A percentile compares a stretch with the other conserved stretches of the same genome.
phyloP scores from a whole-genome alignment of 1,284 basidiomycete species.

The Butyriboletus appendiculatus region DNA sequence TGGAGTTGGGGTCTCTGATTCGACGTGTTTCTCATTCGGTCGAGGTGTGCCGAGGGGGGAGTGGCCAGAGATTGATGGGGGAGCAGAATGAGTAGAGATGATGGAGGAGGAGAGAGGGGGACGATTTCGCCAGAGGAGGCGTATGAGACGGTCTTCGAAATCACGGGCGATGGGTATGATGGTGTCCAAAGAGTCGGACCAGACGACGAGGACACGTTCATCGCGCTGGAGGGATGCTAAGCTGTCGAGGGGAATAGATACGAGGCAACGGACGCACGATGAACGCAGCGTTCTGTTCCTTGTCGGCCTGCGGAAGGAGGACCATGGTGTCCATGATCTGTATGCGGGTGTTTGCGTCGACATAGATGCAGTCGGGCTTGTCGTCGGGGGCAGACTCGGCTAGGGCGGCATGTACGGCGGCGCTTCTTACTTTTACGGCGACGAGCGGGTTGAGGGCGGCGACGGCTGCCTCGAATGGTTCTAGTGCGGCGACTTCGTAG shows the following conservation, averaged over 20 bases:
- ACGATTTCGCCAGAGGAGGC: conserved; percentile 66
- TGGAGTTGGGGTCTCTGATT: conserved; percentile 6
- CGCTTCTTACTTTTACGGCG: conserved; percentile 78
- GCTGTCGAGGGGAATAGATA: not conserved
- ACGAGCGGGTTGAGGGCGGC: conserved; percentile 76
- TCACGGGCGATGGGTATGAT: conserved; percentile 73
- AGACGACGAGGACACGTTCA: conserved; percentile 75
- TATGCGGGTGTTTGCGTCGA: conserved; percentile 70
- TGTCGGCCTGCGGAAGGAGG: conserved; percentile 73
- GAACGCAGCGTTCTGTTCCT: conserved; percentile 85
- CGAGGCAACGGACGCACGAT: conserved; percentile 49
- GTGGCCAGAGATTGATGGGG: conserved; percentile 32
- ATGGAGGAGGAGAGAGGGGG: conserved; percentile 23
- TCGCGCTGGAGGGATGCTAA: conserved; percentile 51
- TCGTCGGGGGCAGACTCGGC: conserved; percentile 50
- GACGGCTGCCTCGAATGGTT: conserved; percentile 73
- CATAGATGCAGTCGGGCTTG: conserved; percentile 52
- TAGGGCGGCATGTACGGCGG: conserved; percentile 78
- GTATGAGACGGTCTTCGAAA: conserved; percentile 80
- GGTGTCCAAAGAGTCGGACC: conserved; percentile 72
- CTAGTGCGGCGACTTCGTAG: conserved; percentile 66
- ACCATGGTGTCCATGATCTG: conserved; percentile 70
- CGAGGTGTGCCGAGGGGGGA: conserved; percentile 17
- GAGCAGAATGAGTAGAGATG: conserved; percentile 20
- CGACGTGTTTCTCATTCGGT: conserved; percentile 21